Evolutionary conservation across 1,284 basidiomycete genomes (phyloP), one percentile per base, ranked within the genome.

Genomic region (Sporisorium graminicola): DNA sequence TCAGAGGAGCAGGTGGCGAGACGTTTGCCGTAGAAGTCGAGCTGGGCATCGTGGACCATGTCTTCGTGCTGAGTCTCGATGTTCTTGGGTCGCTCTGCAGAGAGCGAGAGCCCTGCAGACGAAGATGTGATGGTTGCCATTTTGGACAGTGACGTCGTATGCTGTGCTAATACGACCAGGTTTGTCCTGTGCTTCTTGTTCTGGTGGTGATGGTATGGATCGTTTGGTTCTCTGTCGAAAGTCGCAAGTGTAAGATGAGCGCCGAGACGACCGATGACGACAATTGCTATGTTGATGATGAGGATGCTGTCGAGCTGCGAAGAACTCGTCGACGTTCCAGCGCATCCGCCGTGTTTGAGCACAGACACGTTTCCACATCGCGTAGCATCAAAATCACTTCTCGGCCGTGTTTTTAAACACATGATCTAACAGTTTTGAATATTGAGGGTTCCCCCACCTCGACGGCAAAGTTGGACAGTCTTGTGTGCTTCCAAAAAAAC

Each of bases 1-100:
- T 99, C 97, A 0, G 94, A 96, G 0, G 94, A 98, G 86, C 95
- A 98, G 1, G 96, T 99, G 5, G 96, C 96, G 2, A 99, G 90
- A 52, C 95, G 90, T 87, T 95, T 96, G 58, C 95, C 95, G 83
- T 98, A 98, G 88, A 96, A 98, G 87, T 99, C 96, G 51, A 99
- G 89, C 86, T 98, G 96, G 26, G 96, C 95, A 86, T 99, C 96
- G 86, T 99, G 96, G 16, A 85, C 80, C 75, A 83, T 84, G 52
- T 85, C 84, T 62, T 85, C 82, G 63, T 85, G 84, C 43, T 77
- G 77, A 2, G 84, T 85, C 46, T 85, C 84, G 57, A 85, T 79
- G 57, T 73, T 78, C 61, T 81, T 81, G 16, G 80, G 65, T 26
- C 66, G 66, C 59, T 77, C 74, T 29, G 74, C 65, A 35, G 74